Evolutionary conservation across 352 stramenopile species (phyloP).

Genomic region (Pythium monospermum): DNA sequence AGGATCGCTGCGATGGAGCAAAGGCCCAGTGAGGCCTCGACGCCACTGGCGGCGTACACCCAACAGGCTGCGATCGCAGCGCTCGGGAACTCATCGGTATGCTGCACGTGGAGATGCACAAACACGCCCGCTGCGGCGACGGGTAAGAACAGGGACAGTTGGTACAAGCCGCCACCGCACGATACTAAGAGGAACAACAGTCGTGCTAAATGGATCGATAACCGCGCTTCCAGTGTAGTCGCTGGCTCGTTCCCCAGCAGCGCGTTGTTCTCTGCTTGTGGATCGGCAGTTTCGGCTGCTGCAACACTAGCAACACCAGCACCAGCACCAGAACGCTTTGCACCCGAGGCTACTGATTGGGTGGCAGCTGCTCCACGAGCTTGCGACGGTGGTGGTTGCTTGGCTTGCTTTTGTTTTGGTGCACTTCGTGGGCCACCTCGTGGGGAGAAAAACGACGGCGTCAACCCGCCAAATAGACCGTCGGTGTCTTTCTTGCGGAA

Average conservation of each 20-base stretch:
- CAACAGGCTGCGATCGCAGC: slow-evolving; percentile 28
- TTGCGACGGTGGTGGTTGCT: not conserved
- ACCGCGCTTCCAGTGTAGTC: slow-evolving; percentile 9
- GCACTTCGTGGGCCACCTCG: slow-evolving; percentile 3
- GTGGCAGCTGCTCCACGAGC: not conserved
- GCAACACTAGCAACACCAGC: no score
- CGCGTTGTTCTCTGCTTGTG: not conserved
- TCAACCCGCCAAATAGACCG: slow-evolving; percentile 9
- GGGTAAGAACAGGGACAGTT: slow-evolving; percentile 58
- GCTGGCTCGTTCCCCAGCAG: no score
- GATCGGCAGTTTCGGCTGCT: not conserved
- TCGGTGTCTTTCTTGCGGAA: slow-evolving; percentile 19
- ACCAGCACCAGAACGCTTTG: no score
- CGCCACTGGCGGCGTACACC: slow-evolving; percentile 32
- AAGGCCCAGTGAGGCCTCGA: slow-evolving; percentile 42
- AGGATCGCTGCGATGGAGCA: slow-evolving; percentile 28
- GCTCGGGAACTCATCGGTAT: slow-evolving; percentile 25
- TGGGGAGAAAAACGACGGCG: slow-evolving; percentile 14
- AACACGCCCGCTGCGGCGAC: slow-evolving; percentile 41
- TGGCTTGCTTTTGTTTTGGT: not conserved
- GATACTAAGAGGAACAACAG: slow-evolving; percentile 32
- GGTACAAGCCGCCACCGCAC: slow-evolving; percentile 24
- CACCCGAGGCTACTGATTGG: not conserved
- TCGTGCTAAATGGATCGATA: slow-evolving; percentile 13
- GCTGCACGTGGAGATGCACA: slow-evolving; percentile 24